These are phyloP conservation scores for Gossypium davidsonii DNA, from an alignment of 441 rosid genomes.

Conservation along the genomic window DNA sequence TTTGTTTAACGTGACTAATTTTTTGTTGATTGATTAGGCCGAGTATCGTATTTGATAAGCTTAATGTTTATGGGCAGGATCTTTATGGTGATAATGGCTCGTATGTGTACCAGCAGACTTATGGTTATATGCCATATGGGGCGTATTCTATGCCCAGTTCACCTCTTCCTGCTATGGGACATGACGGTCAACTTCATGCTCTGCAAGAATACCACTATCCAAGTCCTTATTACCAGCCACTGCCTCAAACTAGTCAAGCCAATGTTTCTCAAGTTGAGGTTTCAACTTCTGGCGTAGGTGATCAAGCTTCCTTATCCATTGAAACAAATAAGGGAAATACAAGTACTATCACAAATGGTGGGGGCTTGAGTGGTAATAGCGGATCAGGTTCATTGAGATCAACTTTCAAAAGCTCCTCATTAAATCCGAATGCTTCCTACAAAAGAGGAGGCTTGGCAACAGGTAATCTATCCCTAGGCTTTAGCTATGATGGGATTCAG, in stretches of 20 bases:
- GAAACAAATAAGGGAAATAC: conserved; percentile 31
- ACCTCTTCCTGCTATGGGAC: conserved; percentile 28
- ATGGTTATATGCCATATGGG: conserved; percentile 40
- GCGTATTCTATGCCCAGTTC: conserved; percentile 35
- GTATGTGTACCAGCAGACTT: conserved; percentile 31
- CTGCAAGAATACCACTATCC: conserved; percentile 45
- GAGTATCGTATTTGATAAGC: background rate
- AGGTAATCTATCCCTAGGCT: conserved; percentile 27
- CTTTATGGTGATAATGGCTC: conserved; percentile 41
- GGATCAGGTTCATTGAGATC: conserved; percentile 30
- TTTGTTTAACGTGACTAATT: too few relatives aligned
- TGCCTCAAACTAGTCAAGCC: conserved; percentile 20
- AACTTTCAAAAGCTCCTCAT: conserved; percentile 30
- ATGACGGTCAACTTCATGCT: conserved; percentile 36
- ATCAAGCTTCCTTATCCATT: conserved; percentile 29
- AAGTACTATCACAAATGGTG: conserved; percentile 27
- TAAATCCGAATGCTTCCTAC: conserved; percentile 36
- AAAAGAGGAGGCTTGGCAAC: conserved; percentile 35
- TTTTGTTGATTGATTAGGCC: background rate
- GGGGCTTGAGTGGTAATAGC: conserved; percentile 32
- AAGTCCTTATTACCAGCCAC: conserved; percentile 33
- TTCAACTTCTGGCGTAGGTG: conserved; percentile 21
- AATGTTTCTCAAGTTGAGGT: conserved; percentile 24
- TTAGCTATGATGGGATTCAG: conserved; percentile 40
- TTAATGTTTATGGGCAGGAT: conserved; percentile 23